A percentile compares a stretch with the other conserved stretches of the same genome.
Conservation (phyloP, 129 eudicot species). For the Centaurea solstitialis region DNA sequence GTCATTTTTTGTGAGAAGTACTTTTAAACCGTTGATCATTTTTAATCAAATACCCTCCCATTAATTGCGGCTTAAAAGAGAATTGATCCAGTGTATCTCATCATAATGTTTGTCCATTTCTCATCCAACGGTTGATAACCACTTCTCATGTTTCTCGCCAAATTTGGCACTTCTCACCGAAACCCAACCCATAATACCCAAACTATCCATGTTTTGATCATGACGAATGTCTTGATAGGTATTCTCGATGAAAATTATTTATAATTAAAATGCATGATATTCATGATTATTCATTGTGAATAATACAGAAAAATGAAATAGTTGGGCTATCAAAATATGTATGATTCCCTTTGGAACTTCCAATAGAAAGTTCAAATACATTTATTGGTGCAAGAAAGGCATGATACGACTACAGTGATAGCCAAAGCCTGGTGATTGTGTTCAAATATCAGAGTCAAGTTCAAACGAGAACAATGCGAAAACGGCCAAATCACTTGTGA, state of each 20-base stretch:
- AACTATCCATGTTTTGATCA: not conserved
- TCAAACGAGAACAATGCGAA: not conserved
- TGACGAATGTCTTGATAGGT: not conserved
- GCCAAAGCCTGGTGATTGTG: not conserved
- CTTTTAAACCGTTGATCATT: no score
- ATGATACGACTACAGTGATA: not conserved
- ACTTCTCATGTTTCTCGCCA: no score
- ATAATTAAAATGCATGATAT: not conserved
- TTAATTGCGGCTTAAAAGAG: no score
- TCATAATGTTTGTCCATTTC: no score
- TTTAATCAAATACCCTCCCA: no score
- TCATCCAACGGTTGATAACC: no score
- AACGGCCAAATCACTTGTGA: no score
- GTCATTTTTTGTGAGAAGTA: no score
- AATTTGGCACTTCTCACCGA: no score
- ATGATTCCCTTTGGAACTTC: not conserved
- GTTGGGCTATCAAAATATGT: not conserved
- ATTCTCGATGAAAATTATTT: not conserved
- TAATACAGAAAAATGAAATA: not conserved
- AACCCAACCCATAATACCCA: no score
- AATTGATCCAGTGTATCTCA: no score
- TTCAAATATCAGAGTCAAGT: not conserved
- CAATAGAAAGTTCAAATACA: not conserved
- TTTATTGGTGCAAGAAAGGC: not conserved
- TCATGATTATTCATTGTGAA: not conserved